Percentiles rank a stretch among this genome's conserved stretches.
Conservation (phyloP, 805 yeast species). For the Hanseniaspora pseudoguilliermondii region DNA sequence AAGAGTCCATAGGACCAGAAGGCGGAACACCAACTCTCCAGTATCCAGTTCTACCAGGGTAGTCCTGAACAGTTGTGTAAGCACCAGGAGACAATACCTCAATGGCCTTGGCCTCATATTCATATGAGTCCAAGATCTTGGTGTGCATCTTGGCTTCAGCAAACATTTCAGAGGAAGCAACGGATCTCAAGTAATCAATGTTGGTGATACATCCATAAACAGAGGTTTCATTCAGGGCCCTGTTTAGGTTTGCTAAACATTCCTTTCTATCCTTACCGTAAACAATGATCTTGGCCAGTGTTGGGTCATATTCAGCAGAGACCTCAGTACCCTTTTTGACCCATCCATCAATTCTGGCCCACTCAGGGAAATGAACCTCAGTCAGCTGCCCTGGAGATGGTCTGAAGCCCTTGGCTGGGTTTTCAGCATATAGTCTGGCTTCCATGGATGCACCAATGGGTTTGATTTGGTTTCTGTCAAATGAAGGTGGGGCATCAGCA, state of each 20-base stretch:
- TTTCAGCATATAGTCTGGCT: slow-evolving; percentile 92
- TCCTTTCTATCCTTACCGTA: slow-evolving; percentile 83
- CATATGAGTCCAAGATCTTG: slow-evolving; percentile 69
- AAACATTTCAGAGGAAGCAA: slow-evolving; percentile 76
- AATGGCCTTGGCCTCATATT: slow-evolving; percentile 69
- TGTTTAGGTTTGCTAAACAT: slow-evolving; percentile 61
- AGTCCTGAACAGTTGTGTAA: slow-evolving; percentile 92
- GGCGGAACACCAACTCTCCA: slow-evolving; percentile 83
- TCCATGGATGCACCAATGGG: slow-evolving; percentile 89
- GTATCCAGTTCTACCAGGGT: slow-evolving; percentile 73
- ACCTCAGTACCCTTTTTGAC: slow-evolving; percentile 74
- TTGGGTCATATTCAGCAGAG: slow-evolving; percentile 92
- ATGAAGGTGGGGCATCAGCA: slow-evolving; percentile 77
- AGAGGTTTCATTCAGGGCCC: slow-evolving; percentile 75
- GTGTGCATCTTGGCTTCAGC: slow-evolving; percentile 74
- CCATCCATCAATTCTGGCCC: slow-evolving; percentile 96
- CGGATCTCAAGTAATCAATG: slow-evolving; percentile 74
- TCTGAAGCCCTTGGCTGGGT: slow-evolving; percentile 86
- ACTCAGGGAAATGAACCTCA: slow-evolving; percentile 69
- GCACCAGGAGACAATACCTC: slow-evolving; percentile 86
- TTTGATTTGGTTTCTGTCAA: slow-evolving; percentile 38
- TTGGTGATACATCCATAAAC: slow-evolving; percentile 83
- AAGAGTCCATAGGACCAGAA: slow-evolving; percentile 95
- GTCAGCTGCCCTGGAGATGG: slow-evolving; percentile 94
- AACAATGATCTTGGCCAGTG: slow-evolving; percentile 90